Evolutionary conservation across 306 rosid genomes (phyloP), one percentile per base, ranked within the genome.

Genomic region (Cucurbita pepo): DNA sequence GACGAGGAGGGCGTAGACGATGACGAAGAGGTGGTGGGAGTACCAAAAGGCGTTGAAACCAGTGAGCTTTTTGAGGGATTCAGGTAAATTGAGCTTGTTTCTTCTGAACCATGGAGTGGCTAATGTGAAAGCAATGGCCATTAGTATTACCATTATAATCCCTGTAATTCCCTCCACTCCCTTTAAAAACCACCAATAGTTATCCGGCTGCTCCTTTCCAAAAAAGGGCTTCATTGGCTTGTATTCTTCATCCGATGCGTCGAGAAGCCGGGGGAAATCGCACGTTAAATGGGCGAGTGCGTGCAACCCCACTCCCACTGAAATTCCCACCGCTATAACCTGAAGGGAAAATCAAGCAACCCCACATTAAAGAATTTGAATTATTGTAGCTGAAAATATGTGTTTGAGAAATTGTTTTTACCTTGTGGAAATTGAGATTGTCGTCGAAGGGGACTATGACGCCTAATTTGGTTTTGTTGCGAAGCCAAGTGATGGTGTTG

Each of bases 11-110:
- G 79, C 12, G 75, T 86, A 86, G 76, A 86, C 90, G 13, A 83
- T 76, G 70, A 86, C 81, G 51, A 86, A 86, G 12, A 86, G 86
- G 53, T 86, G 90, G 73, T 86, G 90, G 15, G 87, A 86, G 69
- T 86, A 86, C 90, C 90, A 86, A 73, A 86, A 86, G 80, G 90
- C 90, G 44, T 86, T 86, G 78, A 86, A 86, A 7, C 90, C 90
- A 1, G 90, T 83, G 40, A 86, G 82, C 71, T 74, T 83, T 45
- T 81, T 81, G 10, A 86, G 80, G 36, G 86, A 69, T 73, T 83
- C 79, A 0, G 90, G 90, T 4, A 86, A 54, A 69, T 83, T 81
- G 41, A 86, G 81, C 77, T 80, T 86, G 85, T 81, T 81, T 67
- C 90, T 67, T 48, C 90, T 81, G 54, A 86, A 86, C 90, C 90